Evolutionary conservation across 2,329 filamentous ascomycete species (phyloP), one percentile per base, ranked within the genome.

Genomic region (Cladophialophora bantiana): DNA sequence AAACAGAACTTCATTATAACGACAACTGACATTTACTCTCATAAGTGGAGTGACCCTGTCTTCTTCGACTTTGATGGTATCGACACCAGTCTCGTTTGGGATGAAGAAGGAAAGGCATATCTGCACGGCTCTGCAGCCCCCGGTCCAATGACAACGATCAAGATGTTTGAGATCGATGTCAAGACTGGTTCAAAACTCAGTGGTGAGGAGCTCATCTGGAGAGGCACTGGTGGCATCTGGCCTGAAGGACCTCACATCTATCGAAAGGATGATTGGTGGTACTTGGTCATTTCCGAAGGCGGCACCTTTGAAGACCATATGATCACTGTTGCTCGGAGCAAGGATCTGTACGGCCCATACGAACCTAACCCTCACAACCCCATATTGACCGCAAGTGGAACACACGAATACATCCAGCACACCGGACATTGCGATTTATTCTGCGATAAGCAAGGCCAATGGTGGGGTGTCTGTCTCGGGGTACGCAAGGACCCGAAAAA

Each of bases 231-330:
- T 0, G 79, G 74, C 59, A 61, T 78, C 68, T 71, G 81, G 73
- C 76, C 85, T 0, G 86, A 87, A 69, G 86, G 85, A 0, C 85
- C 86, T 0, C 85, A 87, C 57, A 80, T 88, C 32, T 84, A 84
- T 72, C 79, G 78, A 50, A 82, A 82, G 36, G 83, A 84, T 26
- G 79, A 76, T 0, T 86, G 79, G 67, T 86, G 85, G 70, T 87
- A 86, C 66, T 76, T 86, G 1, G 75, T 86, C 18, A 82, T 82
- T 0, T 83, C 84, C 0, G 85, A 87, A 74, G 84, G 84, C 42
- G 85, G 85, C 2, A 87, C 85, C 0, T 81, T 80, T 0, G 70
- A 80, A 0, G 75, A 79, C 6, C 84, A 86, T 69, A 83, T 81
- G 78, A 81, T 81, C 34, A 83, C 81, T 0, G 82, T 83, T 74